phyloP scores from a whole-genome alignment of 257 asterid genomes.

The Cruciata laevipes region DNA sequence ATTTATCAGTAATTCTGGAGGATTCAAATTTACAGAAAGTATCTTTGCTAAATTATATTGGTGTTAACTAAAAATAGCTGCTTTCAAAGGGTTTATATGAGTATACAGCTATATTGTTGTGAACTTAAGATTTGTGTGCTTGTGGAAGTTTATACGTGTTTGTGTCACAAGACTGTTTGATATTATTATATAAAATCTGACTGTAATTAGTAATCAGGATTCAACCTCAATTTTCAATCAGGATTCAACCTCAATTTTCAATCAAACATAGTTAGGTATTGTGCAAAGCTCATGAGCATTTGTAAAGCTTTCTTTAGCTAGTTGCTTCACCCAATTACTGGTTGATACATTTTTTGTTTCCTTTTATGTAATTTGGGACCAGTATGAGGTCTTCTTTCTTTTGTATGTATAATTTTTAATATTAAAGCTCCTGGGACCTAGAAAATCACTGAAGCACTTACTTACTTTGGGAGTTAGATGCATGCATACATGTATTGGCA shows the following conservation, averaged over 20 bases:
- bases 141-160: background rate
- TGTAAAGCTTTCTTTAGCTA: background rate
- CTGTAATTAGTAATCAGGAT: background rate
- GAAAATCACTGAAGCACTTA: background rate
- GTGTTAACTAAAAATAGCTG: background rate
- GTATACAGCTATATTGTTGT: too few relatives aligned
- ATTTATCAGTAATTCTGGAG: too few relatives aligned
- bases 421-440: background rate
- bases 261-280: background rate
- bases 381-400: background rate
- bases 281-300: background rate
- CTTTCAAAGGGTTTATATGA: too few relatives aligned
- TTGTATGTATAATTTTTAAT: background rate
- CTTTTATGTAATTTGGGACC: background rate
- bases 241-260: background rate
- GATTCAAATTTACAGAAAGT: too few relatives aligned
- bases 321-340: background rate
- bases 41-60: background rate
- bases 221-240: background rate
- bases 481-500: background rate
- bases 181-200: background rate
- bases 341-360: background rate
- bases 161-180: background rate
- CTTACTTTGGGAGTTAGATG: background rate
- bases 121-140: too few relatives aligned